Percentiles rank a stretch among this genome's conserved stretches.
These are phyloP conservation scores for Penicillium sp. DNA, from an alignment of 2,329 filamentous ascomycete species.

Conservation along the genomic window DNA sequence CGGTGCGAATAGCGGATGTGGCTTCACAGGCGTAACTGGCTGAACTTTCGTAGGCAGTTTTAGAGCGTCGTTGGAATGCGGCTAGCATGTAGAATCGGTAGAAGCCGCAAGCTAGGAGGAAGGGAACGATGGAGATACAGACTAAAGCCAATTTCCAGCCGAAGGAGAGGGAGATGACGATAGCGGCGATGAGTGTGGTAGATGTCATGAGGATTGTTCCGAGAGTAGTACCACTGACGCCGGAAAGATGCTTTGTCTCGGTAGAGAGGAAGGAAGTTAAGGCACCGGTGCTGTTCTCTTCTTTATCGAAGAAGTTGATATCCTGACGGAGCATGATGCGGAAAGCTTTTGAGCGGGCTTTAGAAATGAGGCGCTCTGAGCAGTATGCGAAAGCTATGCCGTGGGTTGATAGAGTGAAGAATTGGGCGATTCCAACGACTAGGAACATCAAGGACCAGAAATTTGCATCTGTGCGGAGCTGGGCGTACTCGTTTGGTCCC, in stretches of 20 bases:
- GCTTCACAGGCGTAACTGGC: slow-evolving; percentile 91
- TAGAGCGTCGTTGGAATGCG: slow-evolving; percentile 77
- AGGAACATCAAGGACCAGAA: slow-evolving; percentile 92
- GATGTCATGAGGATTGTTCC: slow-evolving; percentile 81
- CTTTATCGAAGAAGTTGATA: slow-evolving; percentile 85
- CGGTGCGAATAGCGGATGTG: slow-evolving; percentile 90
- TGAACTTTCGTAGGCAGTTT: slow-evolving; percentile 76
- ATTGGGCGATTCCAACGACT: slow-evolving; percentile 76
- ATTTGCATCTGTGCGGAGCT: slow-evolving; percentile 71
- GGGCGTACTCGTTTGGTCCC: slow-evolving; percentile 54
- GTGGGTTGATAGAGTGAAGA: slow-evolving; percentile 70
- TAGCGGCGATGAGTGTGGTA: slow-evolving; percentile 78
- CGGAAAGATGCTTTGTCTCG: slow-evolving; percentile 85
- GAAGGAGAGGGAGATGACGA: slow-evolving; percentile 71
- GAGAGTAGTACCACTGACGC: slow-evolving; percentile 83
- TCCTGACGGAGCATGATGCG: slow-evolving; percentile 89
- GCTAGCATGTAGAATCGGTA: slow-evolving; percentile 84
- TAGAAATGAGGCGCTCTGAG: slow-evolving; percentile 83
- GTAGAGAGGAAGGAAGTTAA: slow-evolving; percentile 88
- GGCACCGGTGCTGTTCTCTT: slow-evolving; percentile 86
- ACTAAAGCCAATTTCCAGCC: slow-evolving; percentile 90
- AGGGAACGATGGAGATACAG: slow-evolving; percentile 75
- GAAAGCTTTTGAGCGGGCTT: slow-evolving; percentile 82
- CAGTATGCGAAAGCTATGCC: slow-evolving; percentile 79
- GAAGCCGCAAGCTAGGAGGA: slow-evolving; percentile 81